Conservation (phyloP, 345 rosid species). For the Dovyalis caffra region DNA sequence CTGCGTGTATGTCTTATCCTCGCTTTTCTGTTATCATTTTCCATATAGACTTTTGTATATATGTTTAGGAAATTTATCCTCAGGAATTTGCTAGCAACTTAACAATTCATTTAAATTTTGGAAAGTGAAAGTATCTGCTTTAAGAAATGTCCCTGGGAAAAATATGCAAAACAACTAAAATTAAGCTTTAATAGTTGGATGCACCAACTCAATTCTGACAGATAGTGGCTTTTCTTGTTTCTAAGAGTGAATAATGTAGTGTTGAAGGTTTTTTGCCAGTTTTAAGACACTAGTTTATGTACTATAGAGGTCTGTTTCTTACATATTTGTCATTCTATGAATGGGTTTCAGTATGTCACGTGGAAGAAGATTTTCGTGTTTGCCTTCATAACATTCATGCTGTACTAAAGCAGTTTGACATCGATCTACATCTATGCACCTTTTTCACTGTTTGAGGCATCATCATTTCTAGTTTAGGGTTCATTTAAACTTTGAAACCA, state of each 20-base stretch:
- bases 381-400: too few relatives aligned
- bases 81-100: slow-evolving; percentile 9
- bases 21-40: slow-evolving; percentile 4
- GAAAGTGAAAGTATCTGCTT: slow-evolving; percentile 6
- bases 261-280: neutral
- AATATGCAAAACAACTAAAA: neutral
- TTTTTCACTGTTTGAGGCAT: too few relatives aligned
- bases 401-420: too few relatives aligned
- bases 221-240: neutral
- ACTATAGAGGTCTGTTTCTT: neutral
- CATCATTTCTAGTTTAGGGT: too few relatives aligned
- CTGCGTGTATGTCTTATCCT: slow-evolving; percentile 53
- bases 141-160: neutral
- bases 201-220: neutral
- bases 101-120: neutral
- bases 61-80: neutral
- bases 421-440: too few relatives aligned
- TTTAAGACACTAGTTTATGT: neutral
- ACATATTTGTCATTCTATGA: neutral
- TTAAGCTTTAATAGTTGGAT: neutral
- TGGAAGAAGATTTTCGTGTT: too few relatives aligned
- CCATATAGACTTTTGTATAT: neutral
- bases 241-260: neutral
- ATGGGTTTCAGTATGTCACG: too few relatives aligned
- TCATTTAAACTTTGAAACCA: too few relatives aligned